These are phyloP conservation scores for Diaporthe helianthi DNA, from an alignment of 2,329 filamentous ascomycete species.

Conservation along the genomic window DNA sequence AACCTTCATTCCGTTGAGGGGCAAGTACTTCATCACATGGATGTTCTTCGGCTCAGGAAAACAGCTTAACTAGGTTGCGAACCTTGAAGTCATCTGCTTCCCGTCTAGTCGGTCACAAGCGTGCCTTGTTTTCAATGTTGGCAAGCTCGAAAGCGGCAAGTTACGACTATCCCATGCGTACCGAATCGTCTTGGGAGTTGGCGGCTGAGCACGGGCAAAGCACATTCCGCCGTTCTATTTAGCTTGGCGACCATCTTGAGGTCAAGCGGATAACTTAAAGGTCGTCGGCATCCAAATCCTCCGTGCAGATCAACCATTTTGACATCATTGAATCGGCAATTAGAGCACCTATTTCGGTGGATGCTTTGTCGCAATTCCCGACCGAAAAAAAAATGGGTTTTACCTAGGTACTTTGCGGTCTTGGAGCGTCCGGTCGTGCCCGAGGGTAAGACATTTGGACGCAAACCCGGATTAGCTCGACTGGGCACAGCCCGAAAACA, in stretches of 20 bases:
- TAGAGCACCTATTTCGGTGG: background rate
- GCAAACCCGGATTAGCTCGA: background rate
- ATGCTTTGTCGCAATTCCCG: background rate
- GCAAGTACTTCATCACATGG: background rate
- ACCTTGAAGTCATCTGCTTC: background rate
- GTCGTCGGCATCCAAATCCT: background rate
- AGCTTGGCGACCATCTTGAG: conserved; percentile 16
- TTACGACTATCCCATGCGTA: background rate
- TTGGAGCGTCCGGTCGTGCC: background rate
- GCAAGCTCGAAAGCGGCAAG: background rate
- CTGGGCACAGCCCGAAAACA: background rate
- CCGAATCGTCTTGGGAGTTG: background rate
- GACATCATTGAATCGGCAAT: background rate
- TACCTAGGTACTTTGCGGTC: background rate
- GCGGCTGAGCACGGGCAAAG: conserved; percentile 6
- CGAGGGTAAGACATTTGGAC: no score
- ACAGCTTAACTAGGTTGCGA: background rate
- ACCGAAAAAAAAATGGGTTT: no score
- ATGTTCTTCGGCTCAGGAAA: background rate
- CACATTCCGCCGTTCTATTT: conserved; percentile 11
- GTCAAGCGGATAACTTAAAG: background rate
- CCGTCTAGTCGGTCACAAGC: background rate
- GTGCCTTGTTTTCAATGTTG: background rate
- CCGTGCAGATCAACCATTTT: background rate
- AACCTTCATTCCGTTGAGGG: background rate